These are phyloP conservation scores for Cudoniella acicularis DNA, from an alignment of 495 filamentous ascomycete species.

Conservation along the genomic window DNA sequence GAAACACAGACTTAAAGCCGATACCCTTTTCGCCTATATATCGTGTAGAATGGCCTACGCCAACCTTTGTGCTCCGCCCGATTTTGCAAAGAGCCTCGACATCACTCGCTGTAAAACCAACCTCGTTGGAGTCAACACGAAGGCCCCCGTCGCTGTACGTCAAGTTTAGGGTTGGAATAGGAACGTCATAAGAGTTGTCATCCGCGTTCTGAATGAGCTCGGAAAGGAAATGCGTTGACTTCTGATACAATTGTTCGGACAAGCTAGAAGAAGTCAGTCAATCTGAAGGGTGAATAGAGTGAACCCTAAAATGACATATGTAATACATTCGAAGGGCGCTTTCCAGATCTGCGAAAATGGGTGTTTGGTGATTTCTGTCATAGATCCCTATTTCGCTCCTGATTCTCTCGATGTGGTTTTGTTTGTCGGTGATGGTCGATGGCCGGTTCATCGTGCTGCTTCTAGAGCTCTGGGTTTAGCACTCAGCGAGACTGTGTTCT, in stretches of 20 bases:
- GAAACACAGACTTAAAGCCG: slow-evolving; percentile 47
- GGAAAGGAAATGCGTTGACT: slow-evolving; percentile 21
- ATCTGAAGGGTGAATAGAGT: too few species aligned
- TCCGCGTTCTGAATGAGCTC: slow-evolving; percentile 46
- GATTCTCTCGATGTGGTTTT: too few species aligned
- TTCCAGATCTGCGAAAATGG: too few species aligned
- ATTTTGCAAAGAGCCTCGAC: slow-evolving; percentile 35
- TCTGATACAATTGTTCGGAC: neutral
- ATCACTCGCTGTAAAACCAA: slow-evolving; percentile 36
- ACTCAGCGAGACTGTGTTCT: too few species aligned
- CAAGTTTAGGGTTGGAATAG: neutral
- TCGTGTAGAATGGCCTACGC: neutral
- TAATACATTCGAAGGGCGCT: too few species aligned
- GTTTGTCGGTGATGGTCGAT: too few species aligned
- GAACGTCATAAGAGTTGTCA: slow-evolving; percentile 31
- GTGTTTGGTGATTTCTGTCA: too few species aligned
- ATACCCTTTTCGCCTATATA: slow-evolving; percentile 46
- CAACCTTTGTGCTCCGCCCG: slow-evolving; percentile 34
- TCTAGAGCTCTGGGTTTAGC: too few species aligned
- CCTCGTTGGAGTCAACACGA: slow-evolving; percentile 36
- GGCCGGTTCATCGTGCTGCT: too few species aligned
- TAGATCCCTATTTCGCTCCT: too few species aligned
- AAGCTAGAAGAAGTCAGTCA: too few species aligned
- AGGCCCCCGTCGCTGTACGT: neutral
- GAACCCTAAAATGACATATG: too few species aligned